Base-by-base conservation (phyloP, 371 early-diverging fungal species). In the Dichotomocladium elegans region DNA sequence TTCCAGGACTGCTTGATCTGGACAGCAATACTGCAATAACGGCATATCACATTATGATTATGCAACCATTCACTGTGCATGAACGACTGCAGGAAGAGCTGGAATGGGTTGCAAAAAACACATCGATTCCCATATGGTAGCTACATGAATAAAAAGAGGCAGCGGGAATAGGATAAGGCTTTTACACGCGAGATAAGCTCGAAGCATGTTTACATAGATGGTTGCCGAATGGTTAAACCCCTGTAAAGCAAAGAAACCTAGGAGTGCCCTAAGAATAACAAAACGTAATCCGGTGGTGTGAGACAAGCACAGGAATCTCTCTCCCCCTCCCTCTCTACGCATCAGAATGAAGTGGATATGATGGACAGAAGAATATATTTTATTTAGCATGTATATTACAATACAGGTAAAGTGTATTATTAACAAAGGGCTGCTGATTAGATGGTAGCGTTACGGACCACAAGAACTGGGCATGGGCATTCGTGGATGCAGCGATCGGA, bases 381-480 rank as follows among this genome's bases (percentile, higher is more conserved):
- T 37, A 37, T 37, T 37, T 17, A 17, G 17, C 17, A 37, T 37
- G 37, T 37, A 37, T 21, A 37, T 37, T 17, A 37, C n/a, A n/a
- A n/a, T n/a, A n/a, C 33, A 33, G 33, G 8, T 33, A 22, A 12
- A 4, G 25, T 42, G 17, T 11, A 42, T 42, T 42, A n/a, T 12
- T 24, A 29, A 28, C 28, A 19, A 12, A 29, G 25, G 12, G 34
- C 9, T 45, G 3, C 17, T 22, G n/a, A 35, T 68, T 68, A 76
- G 50, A 76, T 64, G 22, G 71, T 68, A 12, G 77, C 52, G 43
- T 77, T 64, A 17, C 77, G 66, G 0, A 77, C 77, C 40, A 77
- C 77, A 14, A 77, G 56, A 1, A 77, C 77, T 42, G 77, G 77
- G 41, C 77, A 77, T 28, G 74, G 74, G 25, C 74, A 77, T 51